Evolutionary conservation across 2,329 filamentous ascomycete species (phyloP).

Genomic region (Fusarium longipes): DNA sequence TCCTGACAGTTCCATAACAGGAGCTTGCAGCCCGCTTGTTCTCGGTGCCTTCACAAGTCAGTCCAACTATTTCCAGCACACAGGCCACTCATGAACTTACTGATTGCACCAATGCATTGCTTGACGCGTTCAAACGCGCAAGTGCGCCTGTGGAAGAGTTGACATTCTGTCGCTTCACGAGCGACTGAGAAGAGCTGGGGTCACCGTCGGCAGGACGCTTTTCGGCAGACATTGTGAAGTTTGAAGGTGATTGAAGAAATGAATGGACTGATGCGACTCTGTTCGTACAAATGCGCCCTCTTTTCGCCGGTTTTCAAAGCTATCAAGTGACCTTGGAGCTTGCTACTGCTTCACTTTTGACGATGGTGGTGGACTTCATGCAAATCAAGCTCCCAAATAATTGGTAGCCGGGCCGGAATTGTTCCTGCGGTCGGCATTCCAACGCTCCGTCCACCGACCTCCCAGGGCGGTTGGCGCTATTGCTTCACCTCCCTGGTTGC

Average conservation of each 20-base stretch:
- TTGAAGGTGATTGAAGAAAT: background rate
- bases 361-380: conserved; percentile 32
- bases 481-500: conserved; percentile 30
- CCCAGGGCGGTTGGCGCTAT: conserved; percentile 36
- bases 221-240: conserved; percentile 80
- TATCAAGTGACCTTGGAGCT: conserved; percentile 27
- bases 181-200: conserved; percentile 81
- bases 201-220: conserved; percentile 91
- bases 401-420: conserved; percentile 53
- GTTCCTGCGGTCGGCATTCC: conserved; percentile 47
- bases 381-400: conserved; percentile 38
- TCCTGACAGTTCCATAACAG: conserved; percentile 92
- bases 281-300: conserved; percentile 15
- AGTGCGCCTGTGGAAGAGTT: conserved; percentile 60
- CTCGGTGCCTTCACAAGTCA: conserved; percentile 70
- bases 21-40: conserved; percentile 85
- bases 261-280: conserved; percentile 12
- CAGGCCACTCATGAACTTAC: conserved; percentile 51
- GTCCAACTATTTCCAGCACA: background rate
- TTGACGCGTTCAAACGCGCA: conserved; percentile 63
- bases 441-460: conserved; percentile 42
- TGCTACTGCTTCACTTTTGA: conserved; percentile 24
- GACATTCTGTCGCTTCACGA: conserved; percentile 89
- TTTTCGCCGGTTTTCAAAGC: conserved; percentile 7
- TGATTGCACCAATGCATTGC: conserved; percentile 61